phyloP scores from a whole-genome alignment of 805 yeast genomes.

The Suhomyces faveliae region DNA sequence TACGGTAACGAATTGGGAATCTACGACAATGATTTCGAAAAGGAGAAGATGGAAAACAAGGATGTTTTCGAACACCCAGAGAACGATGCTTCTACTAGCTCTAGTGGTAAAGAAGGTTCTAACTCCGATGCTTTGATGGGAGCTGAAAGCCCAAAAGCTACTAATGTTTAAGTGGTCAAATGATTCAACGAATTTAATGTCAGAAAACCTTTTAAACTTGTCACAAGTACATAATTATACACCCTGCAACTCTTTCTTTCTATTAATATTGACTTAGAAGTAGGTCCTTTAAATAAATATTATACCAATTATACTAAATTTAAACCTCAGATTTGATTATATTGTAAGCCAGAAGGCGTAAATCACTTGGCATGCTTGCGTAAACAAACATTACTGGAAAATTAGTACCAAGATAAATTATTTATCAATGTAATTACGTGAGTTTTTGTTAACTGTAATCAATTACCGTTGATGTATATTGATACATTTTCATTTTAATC shows the following conservation, averaged over 20 bases:
- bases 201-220: not conserved
- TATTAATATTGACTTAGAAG: conserved; percentile 1
- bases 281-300: not conserved
- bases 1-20: conserved; percentile 61
- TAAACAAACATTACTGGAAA: too few species aligned
- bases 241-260: not conserved
- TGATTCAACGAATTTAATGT: not conserved
- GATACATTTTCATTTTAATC: too few species aligned
- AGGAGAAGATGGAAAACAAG: conserved; percentile 32
- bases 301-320: not conserved
- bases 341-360: not conserved
- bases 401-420: too few species aligned
- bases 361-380: too few species aligned
- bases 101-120: conserved; percentile 14
- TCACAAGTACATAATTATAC: not conserved
- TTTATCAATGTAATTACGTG: too few species aligned
- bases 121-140: conserved; percentile 8
- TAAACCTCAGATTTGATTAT: not conserved
- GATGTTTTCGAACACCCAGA: conserved; percentile 14
- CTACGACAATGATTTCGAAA: conserved; percentile 42
- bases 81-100: conserved; percentile 18
- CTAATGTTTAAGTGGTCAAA: conserved; percentile 6
- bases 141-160: not conserved
- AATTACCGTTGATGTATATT: too few species aligned
- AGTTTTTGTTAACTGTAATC: too few species aligned